Percentiles rank a stretch among this genome's conserved stretches.
Evolutionary conservation across 208 protist species (phyloP).

Genomic region (Acanthamoeba rhysodes): DNA sequence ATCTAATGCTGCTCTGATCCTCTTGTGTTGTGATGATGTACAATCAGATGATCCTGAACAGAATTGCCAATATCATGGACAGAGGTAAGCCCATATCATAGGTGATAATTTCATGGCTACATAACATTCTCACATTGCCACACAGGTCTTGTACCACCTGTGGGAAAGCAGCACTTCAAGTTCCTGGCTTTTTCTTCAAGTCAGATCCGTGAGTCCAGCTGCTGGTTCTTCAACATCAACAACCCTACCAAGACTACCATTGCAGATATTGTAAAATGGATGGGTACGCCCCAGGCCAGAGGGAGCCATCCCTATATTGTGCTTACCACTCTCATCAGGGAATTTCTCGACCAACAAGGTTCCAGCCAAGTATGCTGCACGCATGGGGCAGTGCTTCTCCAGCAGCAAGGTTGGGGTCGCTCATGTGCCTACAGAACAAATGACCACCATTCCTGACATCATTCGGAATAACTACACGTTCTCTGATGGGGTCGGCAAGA

Average conservation of each 20-base stretch:
- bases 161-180: slow-evolving; percentile 17
- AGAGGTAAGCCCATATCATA: not conserved
- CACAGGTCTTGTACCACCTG: slow-evolving; percentile 17
- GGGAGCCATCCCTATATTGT: not conserved
- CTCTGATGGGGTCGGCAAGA: slow-evolving; percentile 16
- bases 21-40: slow-evolving; percentile 5
- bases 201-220: slow-evolving; percentile 18
- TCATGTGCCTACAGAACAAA: not conserved
- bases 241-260: not conserved
- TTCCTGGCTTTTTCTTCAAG: slow-evolving; percentile 29
- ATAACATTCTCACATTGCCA: not conserved
- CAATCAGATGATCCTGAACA: slow-evolving; percentile 17
- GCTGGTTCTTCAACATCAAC: slow-evolving; percentile 21
- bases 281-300: slow-evolving; percentile 3
- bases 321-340: slow-evolving; percentile 15
- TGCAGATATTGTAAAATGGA: slow-evolving; percentile 27
- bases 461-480: slow-evolving; percentile 14
- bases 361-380: slow-evolving; percentile 18
- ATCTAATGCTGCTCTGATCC: slow-evolving; percentile 17
- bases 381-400: slow-evolving; percentile 19
- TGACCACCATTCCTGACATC: slow-evolving; percentile 20
- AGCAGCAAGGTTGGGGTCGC: slow-evolving; percentile 14
- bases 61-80: slow-evolving; percentile 24
- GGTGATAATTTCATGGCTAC: not conserved
- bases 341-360: slow-evolving; percentile 17